Evolutionary conservation across 1,284 basidiomycete genomes (phyloP), one percentile per base, ranked within the genome.

Genomic region (Ganoderma lucidum): DNA sequence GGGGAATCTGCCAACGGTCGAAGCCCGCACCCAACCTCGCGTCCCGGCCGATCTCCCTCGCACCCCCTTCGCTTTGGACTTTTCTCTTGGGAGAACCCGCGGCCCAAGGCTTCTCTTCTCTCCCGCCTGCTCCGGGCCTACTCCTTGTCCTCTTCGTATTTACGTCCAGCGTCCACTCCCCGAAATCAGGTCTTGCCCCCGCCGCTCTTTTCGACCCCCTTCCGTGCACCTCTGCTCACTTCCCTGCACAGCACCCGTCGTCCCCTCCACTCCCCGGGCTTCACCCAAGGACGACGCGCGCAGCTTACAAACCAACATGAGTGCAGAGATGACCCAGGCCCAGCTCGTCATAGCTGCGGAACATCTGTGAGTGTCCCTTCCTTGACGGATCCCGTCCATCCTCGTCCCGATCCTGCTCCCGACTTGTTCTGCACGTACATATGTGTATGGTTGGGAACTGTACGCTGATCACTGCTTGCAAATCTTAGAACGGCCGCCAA

Each of bases 401-500:
- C 42, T 44, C 23, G 10, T 37, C 17, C 37, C 60, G 39, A 42
- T 62, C 19, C 30, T 19, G 17, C 45, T 45, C 48, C 35, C 44
- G 35, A 19, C 60, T 3, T 17, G 32, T 37, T 28, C 39, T n/a
- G 48, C 65, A 39, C n/a, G 28, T 6, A 9, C 60, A 56, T 44
- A 6, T 44, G 10, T 48, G n/a, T 17, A n/a, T 41, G 59, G 23
- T 35, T 39, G 19, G 56, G 37, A 39, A 59, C 17, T 12, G 9
- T 59, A 42, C 58, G 41, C 60, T 64, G 66, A 68, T 66, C 64
- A 62, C 61, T 60, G n/a, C 53, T 14, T 32, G 56, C 42, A 39
- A 30, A 39, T 30, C 42, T 10, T 55, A 77, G 76, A n/a, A 69
- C 70, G 66, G 75, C 74, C 28, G 75, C 76, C 37, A 78, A 78